Conservation (phyloP, 129 eudicot genomes). For the Escallonia herrerae region DNA sequence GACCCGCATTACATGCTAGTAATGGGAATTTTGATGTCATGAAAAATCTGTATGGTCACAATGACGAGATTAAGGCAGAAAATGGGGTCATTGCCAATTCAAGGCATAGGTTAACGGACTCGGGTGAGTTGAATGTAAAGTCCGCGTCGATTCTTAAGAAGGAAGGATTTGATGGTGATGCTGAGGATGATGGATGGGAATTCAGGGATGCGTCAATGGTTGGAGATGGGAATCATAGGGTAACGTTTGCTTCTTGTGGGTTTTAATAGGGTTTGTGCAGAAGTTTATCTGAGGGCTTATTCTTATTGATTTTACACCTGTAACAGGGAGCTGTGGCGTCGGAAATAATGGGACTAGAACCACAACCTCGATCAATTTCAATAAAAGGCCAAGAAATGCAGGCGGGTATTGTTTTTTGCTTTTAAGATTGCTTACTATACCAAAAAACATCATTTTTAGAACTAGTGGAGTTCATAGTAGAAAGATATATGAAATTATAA, state of each 20-base stretch:
- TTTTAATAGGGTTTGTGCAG: constrained; percentile 1
- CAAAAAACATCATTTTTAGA: neutral
- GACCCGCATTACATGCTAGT: constrained; percentile 5
- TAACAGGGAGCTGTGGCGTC: constrained; percentile 8
- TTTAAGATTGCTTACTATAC: neutral
- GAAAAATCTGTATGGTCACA: neutral
- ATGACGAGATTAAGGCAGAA: constrained; percentile 5
- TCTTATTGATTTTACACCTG: neutral
- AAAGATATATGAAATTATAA: neutral
- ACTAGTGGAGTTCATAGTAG: neutral
- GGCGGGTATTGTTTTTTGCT: constrained; percentile 24
- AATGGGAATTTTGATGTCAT: neutral
- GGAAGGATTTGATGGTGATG: constrained; percentile 37
- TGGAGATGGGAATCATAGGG: constrained; percentile 33
- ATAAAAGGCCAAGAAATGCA: constrained; percentile 12
- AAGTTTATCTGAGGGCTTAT: neutral
- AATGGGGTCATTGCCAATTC: neutral
- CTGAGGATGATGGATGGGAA: constrained; percentile 76
- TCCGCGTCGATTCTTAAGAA: constrained; percentile 14
- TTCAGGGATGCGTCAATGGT: constrained; percentile 44
- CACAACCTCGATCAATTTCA: neutral
- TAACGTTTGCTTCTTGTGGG: constrained; percentile 15
- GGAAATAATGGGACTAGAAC: neutral
- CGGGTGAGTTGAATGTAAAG: constrained; percentile 15
- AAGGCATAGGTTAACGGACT: neutral